Evolutionary conservation across 345 rosid genomes (phyloP), one percentile per base, ranked within the genome.

Genomic region (Rhodamnia argentea): DNA sequence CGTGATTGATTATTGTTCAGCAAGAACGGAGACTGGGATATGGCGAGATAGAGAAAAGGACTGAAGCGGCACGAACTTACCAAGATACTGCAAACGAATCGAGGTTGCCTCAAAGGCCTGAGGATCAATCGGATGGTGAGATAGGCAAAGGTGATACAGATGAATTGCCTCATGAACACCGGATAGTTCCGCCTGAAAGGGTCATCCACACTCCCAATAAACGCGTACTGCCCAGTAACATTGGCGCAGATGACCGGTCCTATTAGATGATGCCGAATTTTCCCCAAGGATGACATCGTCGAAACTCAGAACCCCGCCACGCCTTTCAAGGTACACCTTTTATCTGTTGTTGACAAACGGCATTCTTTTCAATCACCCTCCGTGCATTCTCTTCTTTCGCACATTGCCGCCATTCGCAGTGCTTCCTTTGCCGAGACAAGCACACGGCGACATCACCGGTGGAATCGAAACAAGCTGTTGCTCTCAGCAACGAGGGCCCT

Each of bases 21-120:
- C 47, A 37, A 70, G 47, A 70, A 70, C 13, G 1, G 81, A 70
- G 81, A 70, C 47, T 18, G 81, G 47, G 47, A 70, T 70, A 32
- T 10, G 24, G 47, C 81, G 6, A 70, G 81, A 70, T 37, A 37
- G 47, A 70, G 24, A 70, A 70, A 70, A 18, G 26, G 81, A 70
- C 26, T 70, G 47, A 70, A 70, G 51, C 22, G 15, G 42, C 51
- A 70, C 13, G 13, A 27, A 57, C 84, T 59, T 87, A 90, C 91
- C 88, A 91, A 83, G 83, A 84, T 52, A 53, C 85, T 52, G 89
- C 90, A 87, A n/a, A 91, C 87, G 82, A 86, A 82, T 75, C 64
- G 84, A 3, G 90, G 86, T 44, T 88, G 88, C 82, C 60, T 83
- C 57, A 90, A 83, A 22, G 90, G 91, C 82, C 87, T 88, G 42